Conservation (phyloP, 495 filamentous ascomycete species). For the Talaromyces borbonicus region DNA sequence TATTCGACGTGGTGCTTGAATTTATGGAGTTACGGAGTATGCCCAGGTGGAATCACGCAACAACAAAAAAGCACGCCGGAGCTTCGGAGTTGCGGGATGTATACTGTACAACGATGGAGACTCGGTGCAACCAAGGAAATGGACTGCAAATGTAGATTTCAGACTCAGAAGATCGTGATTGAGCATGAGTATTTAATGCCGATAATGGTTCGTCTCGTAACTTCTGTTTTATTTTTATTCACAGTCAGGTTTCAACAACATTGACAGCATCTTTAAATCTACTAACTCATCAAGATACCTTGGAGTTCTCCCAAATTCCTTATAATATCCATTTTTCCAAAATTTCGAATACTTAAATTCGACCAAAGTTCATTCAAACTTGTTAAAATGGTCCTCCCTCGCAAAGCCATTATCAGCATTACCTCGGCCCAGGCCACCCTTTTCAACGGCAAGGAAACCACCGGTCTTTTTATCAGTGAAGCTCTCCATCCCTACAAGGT, state of each 20-base stretch:
- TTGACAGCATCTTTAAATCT: too few species aligned
- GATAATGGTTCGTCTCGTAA: too few species aligned
- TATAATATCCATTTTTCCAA: neutral
- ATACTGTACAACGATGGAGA: neutral
- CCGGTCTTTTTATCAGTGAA: constrained; percentile 34
- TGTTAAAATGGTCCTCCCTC: constrained; percentile 31
- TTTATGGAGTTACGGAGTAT: neutral
- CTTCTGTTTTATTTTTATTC: too few species aligned
- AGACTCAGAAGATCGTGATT: too few species aligned
- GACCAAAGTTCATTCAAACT: constrained; percentile 3
- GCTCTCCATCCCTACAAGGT: constrained; percentile 40
- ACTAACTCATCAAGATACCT: too few species aligned
- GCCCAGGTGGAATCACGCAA: neutral
- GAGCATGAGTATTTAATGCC: too few species aligned
- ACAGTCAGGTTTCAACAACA: too few species aligned
- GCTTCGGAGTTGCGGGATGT: constrained; percentile 8
- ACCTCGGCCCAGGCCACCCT: constrained; percentile 36
- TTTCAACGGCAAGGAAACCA: constrained; percentile 31
- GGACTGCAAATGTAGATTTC: too few species aligned
- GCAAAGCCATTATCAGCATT: constrained; percentile 34
- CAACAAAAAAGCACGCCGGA: constrained; percentile 1
- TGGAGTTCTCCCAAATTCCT: neutral
- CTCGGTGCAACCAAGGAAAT: neutral
- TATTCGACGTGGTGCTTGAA: neutral
- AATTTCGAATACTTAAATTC: neutral